Base-by-base conservation (phyloP, 2,329 filamentous ascomycete genomes). In the Ophiostoma sp. region DNA sequence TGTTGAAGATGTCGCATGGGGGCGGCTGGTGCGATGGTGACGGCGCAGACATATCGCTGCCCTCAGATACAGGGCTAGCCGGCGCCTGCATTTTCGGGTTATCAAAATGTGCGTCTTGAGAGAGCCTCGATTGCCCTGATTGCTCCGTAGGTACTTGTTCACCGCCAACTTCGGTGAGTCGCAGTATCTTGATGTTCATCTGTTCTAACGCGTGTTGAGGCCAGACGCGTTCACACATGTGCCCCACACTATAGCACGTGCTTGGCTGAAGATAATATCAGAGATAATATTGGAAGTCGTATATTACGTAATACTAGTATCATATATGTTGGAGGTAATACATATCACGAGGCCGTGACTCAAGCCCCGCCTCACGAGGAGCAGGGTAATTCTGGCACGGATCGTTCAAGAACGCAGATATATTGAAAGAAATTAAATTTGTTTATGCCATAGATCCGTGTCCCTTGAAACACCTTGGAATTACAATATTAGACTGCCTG, bases 1-100 rank as follows among this genome's bases (percentile, higher is more conserved):
- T 86, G 76, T 85, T 84, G 78, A 84, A 85, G 75, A 87, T 55
- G 44, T 70, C 65, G 69, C 69, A 68, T 55, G n/a, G 41, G 9
- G 42, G 63, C 8, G 41, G 11, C 9, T 42, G 62, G 41, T 6
- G 62, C 41, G 58, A 41, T 5, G 38, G 38, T n/a, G 40, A 7
- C 4, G 40, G 6, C 12, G 16, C 60, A 3, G 60, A 64, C 11
- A 18, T 7, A 36, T 12, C n/a, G 27, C 42, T 64, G 9, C 5
- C 42, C 63, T 47, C 41, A 36, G 63, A 36, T 4, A 6, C 6
- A 14, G 9, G 55, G 6, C 27, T 60, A 38, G 27, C 6, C 14
- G 36, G 55, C 9, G 55, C 27, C 36, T 60, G 11, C 55, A 60
- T 60, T 12, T 38, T 12, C 7, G 6, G 42, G 42, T 5, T 12